Conservation (phyloP, 2,329 filamentous ascomycete genomes). For the Ascochyta viciae-villosae region DNA sequence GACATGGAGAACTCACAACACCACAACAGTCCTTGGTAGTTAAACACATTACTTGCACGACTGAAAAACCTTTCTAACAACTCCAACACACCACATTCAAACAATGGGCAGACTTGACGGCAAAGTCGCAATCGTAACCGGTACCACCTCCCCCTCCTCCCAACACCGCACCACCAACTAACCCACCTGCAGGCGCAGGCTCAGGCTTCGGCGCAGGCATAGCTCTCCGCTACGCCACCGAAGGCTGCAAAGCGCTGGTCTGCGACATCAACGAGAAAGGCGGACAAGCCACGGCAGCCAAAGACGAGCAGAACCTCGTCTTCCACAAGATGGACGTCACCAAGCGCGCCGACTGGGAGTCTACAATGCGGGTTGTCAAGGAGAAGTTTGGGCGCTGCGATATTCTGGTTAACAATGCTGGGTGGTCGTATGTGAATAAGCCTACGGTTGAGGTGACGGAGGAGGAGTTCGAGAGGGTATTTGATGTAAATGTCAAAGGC, state of each 20-base stretch:
- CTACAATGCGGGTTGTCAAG: conserved; percentile 61
- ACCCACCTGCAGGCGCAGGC: conserved; percentile 56
- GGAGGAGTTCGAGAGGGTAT: conserved; percentile 70
- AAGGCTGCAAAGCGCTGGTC: conserved; percentile 68
- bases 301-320: conserved; percentile 46
- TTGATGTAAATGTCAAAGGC: conserved; percentile 73
- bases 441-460: conserved; percentile 70
- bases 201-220: conserved; percentile 71
- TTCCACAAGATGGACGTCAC: conserved; percentile 61
- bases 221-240: conserved; percentile 63
- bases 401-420: conserved; percentile 68
- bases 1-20: neutral
- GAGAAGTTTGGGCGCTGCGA: conserved; percentile 63
- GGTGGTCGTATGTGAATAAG: conserved; percentile 61
- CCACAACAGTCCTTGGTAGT: neutral
- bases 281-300: conserved; percentile 57
- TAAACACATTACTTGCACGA: neutral
- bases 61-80: neutral
- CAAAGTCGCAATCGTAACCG: conserved; percentile 66
- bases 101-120: conserved; percentile 55
- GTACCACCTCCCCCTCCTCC: conserved; percentile 31
- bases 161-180: conserved; percentile 9
- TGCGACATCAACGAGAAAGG: conserved; percentile 65
- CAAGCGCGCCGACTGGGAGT: conserved; percentile 59
- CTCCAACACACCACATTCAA: conserved; percentile 2